Base-by-base conservation (phyloP, 192 early-diverging fungal genomes). In the Blastocladiella britannica region DNA sequence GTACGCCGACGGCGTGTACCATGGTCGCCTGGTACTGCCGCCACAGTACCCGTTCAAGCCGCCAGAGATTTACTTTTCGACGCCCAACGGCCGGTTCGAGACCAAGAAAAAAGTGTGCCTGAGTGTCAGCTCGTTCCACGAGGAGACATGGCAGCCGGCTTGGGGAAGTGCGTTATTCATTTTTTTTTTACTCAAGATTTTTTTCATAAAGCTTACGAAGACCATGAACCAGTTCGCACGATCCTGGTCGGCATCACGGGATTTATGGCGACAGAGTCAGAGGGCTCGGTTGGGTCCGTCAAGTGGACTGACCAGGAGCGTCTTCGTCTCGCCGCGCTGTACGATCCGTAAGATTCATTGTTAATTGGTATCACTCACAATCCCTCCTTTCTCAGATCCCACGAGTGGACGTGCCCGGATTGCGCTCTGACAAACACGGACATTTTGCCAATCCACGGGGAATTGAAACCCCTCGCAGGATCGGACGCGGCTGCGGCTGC, bases 41-140 rank as follows among this genome's bases (percentile, higher is more conserved):
- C 71, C 77, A 25, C 89, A 97, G 58, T 97, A 97, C 60, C 93
- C 93, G 31, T 93, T 93, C 65, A 87, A 88, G 60, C 87, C 87
- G 53, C 87, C 87, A 23, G 74, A 80, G 30, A 68, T 89, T 27
- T 79, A 83, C 62, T 79, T 89, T 62, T 59, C 85, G 52, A 89
- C 87, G 15, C 83, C 81, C 0, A 86, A 81, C 58, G 85, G 91
- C 9, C 78, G 93, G 15, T 97, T 97, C 66, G 84, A 93, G 63
- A 65, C 89, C 25, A 79, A 86, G 62, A 93, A 86, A 58, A 91
- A 97, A 62, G 91, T 97, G 3, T 97, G 93, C 58, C 73, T 95
- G 53, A 87, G 83, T 55, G 91, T 93, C 58, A 91, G 88, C 47
- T 87, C 82, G 29, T 87, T 86, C 68, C 92, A 97, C 67, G 89